Evolutionary conservation across 2,329 filamentous ascomycete genomes (phyloP), one percentile per base, ranked within the genome.

Genomic region (Arthrinium phaeospermum): DNA sequence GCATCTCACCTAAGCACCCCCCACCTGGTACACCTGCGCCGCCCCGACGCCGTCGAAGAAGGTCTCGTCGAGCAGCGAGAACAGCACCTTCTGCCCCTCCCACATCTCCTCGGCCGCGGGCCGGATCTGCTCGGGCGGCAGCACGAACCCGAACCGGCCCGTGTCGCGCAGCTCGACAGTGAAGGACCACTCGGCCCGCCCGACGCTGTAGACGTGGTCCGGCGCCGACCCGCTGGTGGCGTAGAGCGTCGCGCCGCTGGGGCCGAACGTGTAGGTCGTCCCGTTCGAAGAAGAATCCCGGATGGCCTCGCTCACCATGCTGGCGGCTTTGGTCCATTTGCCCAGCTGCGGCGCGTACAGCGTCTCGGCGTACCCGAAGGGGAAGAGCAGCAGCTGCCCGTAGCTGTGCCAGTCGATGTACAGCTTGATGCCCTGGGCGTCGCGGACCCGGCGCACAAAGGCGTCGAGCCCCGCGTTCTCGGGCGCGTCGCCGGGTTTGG

Each of bases 381-480:
- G 87, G 22, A 86, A 85, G 69, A 89, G 82, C 70, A 90, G 84
- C 68, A 85, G 82, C 75, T 90, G 88, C 14, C 83, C 83, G 80
- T 90, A 91, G 41, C 86, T 85, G 79, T 91, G 89, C 79, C 88
- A 87, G 79, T 91, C 89, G 77, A 91, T 86, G 80, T 87, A 91
- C 10, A 89, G 80, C 71, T 88, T 85, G 70, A 90, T 82, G 4
- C 86, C 86, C 67, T 85, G 82, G 1, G 73, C 51, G 24, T 75
- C 74, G 57, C 80, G 80, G 0, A 83, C 76, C 30, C 78, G 70
- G 3, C 80, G 79, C 30, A 81, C 75, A 0, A 79, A 71, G n/a
- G 76, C 76, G 49, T 80, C 79, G 6, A 90, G 80, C 2, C 81
- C 85, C 73, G 81, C 80, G 74, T 82, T 87, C 78, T 89, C 87